These are phyloP conservation scores for Saccharomycopsis oosterbeekiorum DNA, from an alignment of 805 yeast genomes.

Conservation along the genomic window DNA sequence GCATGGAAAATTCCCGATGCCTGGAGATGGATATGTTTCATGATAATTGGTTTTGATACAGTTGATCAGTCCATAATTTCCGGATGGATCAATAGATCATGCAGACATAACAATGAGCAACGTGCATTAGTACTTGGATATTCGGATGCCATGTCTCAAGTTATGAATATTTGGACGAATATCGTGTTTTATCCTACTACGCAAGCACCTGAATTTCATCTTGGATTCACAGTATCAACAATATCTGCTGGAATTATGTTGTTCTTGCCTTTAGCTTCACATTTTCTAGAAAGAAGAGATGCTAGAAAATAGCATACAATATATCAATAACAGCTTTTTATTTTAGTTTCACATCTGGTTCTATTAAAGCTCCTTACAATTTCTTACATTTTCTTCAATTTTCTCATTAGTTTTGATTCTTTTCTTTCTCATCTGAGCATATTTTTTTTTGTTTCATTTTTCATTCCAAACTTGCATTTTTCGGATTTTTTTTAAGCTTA, in stretches of 20 bases:
- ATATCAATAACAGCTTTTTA: not conserved
- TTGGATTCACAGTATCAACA: not conserved
- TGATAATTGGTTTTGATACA: not conserved
- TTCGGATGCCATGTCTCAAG: not conserved
- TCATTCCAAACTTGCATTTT: not conserved
- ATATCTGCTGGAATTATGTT: not conserved
- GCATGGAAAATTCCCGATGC: slow-evolving; percentile 43
- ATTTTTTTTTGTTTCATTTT: not conserved
- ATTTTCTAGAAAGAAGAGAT: not conserved
- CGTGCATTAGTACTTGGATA: not conserved
- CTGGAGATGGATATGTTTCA: not conserved
- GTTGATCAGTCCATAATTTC: not conserved
- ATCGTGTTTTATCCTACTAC: not conserved
- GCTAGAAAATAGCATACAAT: not conserved
- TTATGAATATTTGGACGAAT: not conserved
- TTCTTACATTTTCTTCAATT: too few relatives aligned
- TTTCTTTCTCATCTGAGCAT: not conserved
- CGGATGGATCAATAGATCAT: not conserved
- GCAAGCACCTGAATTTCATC: not conserved
- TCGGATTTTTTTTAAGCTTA: not conserved
- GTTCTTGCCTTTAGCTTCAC: not conserved
- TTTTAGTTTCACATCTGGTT: not conserved
- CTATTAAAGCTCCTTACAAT: too few relatives aligned
- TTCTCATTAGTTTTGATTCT: not conserved
- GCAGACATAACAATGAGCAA: not conserved